These are phyloP conservation scores for Sordariomycetes sp. DNA, from an alignment of 2,329 filamentous ascomycete genomes.

Conservation along the genomic window DNA sequence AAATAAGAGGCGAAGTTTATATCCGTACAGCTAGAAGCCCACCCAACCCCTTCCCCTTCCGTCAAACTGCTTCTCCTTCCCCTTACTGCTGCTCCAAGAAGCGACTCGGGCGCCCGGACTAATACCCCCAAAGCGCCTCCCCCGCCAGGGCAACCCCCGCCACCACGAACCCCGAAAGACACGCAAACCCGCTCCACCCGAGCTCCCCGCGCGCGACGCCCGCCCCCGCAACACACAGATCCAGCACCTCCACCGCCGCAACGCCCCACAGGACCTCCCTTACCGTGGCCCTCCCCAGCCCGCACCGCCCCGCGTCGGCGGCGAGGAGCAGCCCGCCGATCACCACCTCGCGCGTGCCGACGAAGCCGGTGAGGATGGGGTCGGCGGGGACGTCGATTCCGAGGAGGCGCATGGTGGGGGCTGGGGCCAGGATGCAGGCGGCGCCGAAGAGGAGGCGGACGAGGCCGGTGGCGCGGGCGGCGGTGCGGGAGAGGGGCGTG, in stretches of 20 bases:
- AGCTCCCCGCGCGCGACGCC: neutral
- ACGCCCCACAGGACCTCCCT: neutral
- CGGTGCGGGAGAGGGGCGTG: neutral
- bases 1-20: no score
- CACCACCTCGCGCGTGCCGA: constrained; percentile 5
- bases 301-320: neutral
- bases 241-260: neutral
- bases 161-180: neutral
- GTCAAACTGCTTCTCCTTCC: no score
- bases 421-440: neutral
- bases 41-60: no score
- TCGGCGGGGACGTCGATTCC: neutral
- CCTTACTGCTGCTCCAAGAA: no score
- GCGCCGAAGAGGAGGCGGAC: neutral
- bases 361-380: neutral
- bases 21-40: no score
- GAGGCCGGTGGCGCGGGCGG: neutral
- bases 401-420: neutral
- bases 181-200: neutral
- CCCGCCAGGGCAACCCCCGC: neutral
- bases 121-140: constrained; percentile 1
- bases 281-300: neutral
- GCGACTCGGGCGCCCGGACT: neutral
- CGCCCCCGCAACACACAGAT: neutral
- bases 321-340: constrained; percentile 7